Conservation (phyloP, 2,329 filamentous ascomycete species). For the Claviceps sp. region DNA sequence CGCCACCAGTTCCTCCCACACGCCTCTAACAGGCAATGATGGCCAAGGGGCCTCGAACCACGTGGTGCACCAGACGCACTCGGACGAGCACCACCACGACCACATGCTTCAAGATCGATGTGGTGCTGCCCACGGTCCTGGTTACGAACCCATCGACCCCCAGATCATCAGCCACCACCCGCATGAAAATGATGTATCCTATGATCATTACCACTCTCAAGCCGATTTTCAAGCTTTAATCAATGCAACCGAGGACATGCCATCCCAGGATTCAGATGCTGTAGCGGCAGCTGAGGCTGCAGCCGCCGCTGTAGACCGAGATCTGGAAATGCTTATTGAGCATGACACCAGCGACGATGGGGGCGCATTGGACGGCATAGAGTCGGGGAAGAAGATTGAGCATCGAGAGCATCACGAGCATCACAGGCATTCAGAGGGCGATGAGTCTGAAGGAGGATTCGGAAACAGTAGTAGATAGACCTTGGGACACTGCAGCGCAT, state of each 20-base stretch:
- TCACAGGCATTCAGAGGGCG: too few relatives aligned
- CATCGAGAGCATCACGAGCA: constrained; percentile 9
- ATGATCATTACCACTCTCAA: constrained; percentile 28
- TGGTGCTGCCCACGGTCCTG: constrained; percentile 8
- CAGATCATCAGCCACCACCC: constrained; percentile 35
- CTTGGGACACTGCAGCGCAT: too few relatives aligned
- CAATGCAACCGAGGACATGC: constrained; percentile 30
- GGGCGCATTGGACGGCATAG: constrained; percentile 11
- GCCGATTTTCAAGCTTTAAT: constrained; percentile 41
- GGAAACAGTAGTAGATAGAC: too few relatives aligned
- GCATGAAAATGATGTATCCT: constrained; percentile 18
- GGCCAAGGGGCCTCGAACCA: background rate
- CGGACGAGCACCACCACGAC: constrained; percentile 18
- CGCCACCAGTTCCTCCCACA: constrained; percentile 14
- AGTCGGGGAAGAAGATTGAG: constrained; percentile 8
- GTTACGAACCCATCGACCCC: constrained; percentile 45
- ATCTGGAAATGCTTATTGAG: constrained; percentile 39
- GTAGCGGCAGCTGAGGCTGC: constrained; percentile 10
- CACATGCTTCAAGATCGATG: constrained; percentile 20
- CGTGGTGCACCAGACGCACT: constrained; percentile 7
- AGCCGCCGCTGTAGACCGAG: constrained; percentile 30
- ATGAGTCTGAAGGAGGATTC: too few relatives aligned
- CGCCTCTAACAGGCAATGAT: background rate
- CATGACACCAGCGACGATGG: constrained; percentile 27
- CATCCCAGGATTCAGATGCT: constrained; percentile 8